phyloP scores from a whole-genome alignment of 2,329 filamentous ascomycete species.

The Aspergillus novoparasiticus region DNA sequence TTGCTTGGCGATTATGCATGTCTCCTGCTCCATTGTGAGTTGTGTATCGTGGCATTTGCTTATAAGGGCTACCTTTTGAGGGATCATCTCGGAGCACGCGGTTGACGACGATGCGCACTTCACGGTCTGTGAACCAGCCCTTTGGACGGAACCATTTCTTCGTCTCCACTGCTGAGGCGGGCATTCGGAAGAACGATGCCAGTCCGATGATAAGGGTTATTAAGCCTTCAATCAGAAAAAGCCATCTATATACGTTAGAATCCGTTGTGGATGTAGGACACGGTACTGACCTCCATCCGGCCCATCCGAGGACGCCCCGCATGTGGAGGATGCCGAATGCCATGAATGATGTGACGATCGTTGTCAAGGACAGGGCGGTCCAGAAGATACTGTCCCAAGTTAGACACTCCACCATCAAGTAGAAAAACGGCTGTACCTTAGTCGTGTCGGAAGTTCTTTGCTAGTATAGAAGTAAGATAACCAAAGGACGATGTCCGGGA shows the following conservation, averaged over 20 bases:
- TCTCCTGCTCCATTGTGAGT: constrained; percentile 29
- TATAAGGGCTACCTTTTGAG: constrained; percentile 48
- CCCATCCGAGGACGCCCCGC: constrained; percentile 31
- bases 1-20: constrained; percentile 63
- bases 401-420: background rate
- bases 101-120: constrained; percentile 65
- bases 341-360: constrained; percentile 39
- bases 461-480: constrained; percentile 73
- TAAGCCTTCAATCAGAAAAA: constrained; percentile 60
- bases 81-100: constrained; percentile 62
- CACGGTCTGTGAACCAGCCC: constrained; percentile 63
- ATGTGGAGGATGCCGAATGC: constrained; percentile 42
- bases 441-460: constrained; percentile 43
- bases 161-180: constrained; percentile 55
- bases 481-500: constrained; percentile 62
- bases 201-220: constrained; percentile 58
- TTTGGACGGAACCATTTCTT: constrained; percentile 57
- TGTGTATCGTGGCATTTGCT: background rate
- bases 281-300: constrained; percentile 50
- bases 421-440: constrained; percentile 40
- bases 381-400: constrained; percentile 59
- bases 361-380: constrained; percentile 56
- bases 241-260: constrained; percentile 38
- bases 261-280: constrained; percentile 13
- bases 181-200: constrained; percentile 59